Base-by-base conservation (phyloP, 1,139 yeast genomes). In the Geotrichum carabidarum region DNA sequence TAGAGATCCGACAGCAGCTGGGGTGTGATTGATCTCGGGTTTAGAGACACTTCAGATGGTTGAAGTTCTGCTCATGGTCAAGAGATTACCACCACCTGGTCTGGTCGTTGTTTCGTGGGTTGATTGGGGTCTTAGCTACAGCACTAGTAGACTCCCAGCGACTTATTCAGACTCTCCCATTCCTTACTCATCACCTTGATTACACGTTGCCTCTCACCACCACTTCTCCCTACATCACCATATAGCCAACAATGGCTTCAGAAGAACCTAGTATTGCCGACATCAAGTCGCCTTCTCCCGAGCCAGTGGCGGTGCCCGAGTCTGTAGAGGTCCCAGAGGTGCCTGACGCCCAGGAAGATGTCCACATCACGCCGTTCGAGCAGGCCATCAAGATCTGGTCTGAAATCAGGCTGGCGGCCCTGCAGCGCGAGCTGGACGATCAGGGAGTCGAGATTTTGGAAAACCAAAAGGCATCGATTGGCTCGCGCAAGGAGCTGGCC, bases 321-420 rank as follows among this genome's bases (percentile, higher is more conserved):
- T 8, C 9, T 8, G 40, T 17, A 4, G 15, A n/a, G n/a, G 14
- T 3, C 44, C 5, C 44, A 9, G 14, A 12, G 15, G 11, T 15
- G 22, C 11, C 17, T 18, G 4, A 12, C 22, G 30, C 46, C 17
- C 44, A 43, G 5, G 34, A 27, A 3, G 8, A 44, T n/a, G 15
- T 44, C 8, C 45, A 31, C 11, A 17, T 47, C 6, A 53, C 62
- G 12, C 68, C 71, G 36, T 80, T 81, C 59, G 80, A 80, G 57
- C 79, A 76, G 64, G 96, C 96, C 0, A 73, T 88, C 58, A 82
- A 82, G 60, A 75, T 82, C 17, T 90, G 97, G 97, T 75, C 86
- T 1, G 82, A 82, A 54, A 81, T 88, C 44, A 86, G 85, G 59
- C 72, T 90, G 40, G 80, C 90, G 0, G 68, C 74, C 2, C 71